Evolutionary conservation across 2,329 filamentous ascomycete genomes (phyloP).

Genomic region (Aspergillus tubingensis): DNA sequence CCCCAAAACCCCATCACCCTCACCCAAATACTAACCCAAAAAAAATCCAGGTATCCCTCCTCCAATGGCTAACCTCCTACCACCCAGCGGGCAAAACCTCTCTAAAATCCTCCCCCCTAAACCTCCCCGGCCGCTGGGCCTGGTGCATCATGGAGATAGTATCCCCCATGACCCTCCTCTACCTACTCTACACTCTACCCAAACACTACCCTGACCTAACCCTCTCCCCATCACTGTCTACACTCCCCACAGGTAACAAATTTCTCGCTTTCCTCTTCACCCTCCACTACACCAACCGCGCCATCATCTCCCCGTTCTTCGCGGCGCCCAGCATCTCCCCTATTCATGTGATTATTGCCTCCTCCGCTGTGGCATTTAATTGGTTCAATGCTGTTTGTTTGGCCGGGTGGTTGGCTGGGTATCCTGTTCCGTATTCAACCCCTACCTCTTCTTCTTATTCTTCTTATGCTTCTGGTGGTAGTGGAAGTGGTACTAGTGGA

Average conservation of each 20-base stretch:
- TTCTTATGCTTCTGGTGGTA: neutral
- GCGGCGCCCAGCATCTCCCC: slow-evolving; percentile 89
- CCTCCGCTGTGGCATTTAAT: slow-evolving; percentile 71
- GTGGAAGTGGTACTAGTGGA: neutral
- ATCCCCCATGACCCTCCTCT: slow-evolving; percentile 74
- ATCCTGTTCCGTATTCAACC: slow-evolving; percentile 54
- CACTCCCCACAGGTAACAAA: slow-evolving; percentile 30
- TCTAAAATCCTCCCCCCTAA: slow-evolving; percentile 64
- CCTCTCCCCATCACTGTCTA: slow-evolving; percentile 28
- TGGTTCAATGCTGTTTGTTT: slow-evolving; percentile 75
- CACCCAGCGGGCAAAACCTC: slow-evolving; percentile 96
- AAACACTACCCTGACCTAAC: slow-evolving; percentile 35
- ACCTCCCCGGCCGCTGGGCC: slow-evolving; percentile 82
- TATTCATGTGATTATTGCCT: slow-evolving; percentile 70
- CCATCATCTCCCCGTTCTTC: slow-evolving; percentile 76
- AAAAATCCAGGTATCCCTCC: slow-evolving; percentile 61
- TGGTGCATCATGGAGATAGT: slow-evolving; percentile 89
- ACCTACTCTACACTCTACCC: slow-evolving; percentile 73
- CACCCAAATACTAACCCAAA: slow-evolving; percentile 17
- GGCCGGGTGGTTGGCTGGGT: slow-evolving; percentile 78
- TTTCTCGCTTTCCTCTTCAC: slow-evolving; percentile 53
- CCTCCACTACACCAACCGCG: slow-evolving; percentile 89
- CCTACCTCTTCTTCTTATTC: neutral
- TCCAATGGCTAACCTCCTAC: slow-evolving; percentile 76
- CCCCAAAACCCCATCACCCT: neutral